Evolutionary conservation across 257 asterid genomes (phyloP), one percentile per base, ranked within the genome.

Genomic region (Osmanthus fragrans): DNA sequence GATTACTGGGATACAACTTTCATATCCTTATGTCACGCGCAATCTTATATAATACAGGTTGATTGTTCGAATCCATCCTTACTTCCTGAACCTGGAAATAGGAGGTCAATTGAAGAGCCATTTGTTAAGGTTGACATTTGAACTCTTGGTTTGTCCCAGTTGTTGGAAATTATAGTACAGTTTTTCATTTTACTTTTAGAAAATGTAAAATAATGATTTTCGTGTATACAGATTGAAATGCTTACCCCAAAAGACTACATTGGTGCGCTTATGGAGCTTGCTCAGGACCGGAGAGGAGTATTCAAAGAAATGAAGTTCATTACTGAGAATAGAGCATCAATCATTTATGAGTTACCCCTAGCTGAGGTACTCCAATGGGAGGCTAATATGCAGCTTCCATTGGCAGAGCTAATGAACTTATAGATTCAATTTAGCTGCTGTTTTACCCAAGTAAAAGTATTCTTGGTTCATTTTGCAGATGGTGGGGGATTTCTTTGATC

Each of bases 401-500:
- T 73, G 68, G 23, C 69, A 45, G 34, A 21, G 74, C 45, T 56
- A 69, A 15, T 75, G 40, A 77, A 56, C 54, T 68, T 18, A 47
- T 75, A 33, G 45, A 77, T 75, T 69, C 73, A 71, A 75, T 80
- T 73, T 2, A 77, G 42, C 51, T 81, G 75, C 54, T 51, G 67
- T 49, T 45, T 70, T 72, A 51, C 73, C 36, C 64, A 30, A 65
- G 73, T 58, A 40, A 77, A 49, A 49, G 73, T 70, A 54, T 39
- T 71, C 45, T 70, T 79, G 80, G 66, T 79, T 78, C 77, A 64
- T 82, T 81, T 76, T 88, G 84, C 88, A 95, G 99, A 95, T 95
- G 99, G 98, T 95, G 69, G 99, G 99, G 37, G 99, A 95, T 88
- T 95, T 95, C 92, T 95, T 93, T 83, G 99, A 95, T 90, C 99